phyloP scores from a whole-genome alignment of 257 asterid species.

The Petrea volubilis region DNA sequence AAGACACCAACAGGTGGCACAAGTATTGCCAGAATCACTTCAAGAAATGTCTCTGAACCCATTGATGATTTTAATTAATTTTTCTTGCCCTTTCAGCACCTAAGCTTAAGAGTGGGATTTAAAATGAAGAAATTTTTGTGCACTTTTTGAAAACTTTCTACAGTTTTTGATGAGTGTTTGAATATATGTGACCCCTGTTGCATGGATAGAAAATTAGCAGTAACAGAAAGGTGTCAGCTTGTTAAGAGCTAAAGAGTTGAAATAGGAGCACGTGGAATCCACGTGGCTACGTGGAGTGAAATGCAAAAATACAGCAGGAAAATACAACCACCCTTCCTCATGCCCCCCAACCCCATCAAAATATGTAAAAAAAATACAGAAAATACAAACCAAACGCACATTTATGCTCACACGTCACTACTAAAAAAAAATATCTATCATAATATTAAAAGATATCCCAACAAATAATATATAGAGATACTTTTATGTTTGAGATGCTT shows the following conservation, averaged over 20 bases:
- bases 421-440: too few species aligned
- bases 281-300: constrained; percentile 21
- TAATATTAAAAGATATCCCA: too few species aligned
- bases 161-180: too few species aligned
- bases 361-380: too few species aligned
- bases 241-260: constrained; percentile 9
- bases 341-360: too few species aligned
- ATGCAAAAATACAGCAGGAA: neutral
- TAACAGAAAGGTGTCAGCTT: constrained; percentile 34
- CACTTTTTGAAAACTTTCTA: too few species aligned
- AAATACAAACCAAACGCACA: too few species aligned
- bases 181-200: neutral
- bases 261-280: constrained; percentile 41
- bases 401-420: too few species aligned
- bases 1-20: constrained; percentile 93
- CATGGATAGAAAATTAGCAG: neutral
- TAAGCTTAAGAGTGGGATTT: neutral
- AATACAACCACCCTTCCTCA: neutral
- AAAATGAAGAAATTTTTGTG: neutral
- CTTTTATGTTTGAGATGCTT: too few species aligned
- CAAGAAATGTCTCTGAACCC: constrained; percentile 88
- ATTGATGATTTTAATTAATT: too few species aligned
- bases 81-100: neutral
- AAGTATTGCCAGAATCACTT: constrained; percentile 77
- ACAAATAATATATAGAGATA: too few species aligned